phyloP scores from a whole-genome alignment of 495 filamentous ascomycete genomes.

The Neurospora intermedia region DNA sequence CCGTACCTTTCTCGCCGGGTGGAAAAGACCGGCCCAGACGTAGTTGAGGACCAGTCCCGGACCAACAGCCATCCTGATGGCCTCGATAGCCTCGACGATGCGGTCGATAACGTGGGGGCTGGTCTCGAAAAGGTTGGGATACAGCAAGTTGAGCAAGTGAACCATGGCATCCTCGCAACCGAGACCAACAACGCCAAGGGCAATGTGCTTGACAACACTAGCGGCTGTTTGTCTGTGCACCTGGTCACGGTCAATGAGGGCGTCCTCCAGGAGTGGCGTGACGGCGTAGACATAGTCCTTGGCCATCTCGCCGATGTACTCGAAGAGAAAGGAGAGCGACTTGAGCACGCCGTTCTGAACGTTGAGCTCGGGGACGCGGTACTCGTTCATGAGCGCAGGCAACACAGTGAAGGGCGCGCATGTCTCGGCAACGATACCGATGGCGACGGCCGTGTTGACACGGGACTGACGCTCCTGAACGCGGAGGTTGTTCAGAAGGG shows the following conservation, averaged over 20 bases:
- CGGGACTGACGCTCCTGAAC: conserved; percentile 97
- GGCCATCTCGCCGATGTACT: conserved; percentile 99
- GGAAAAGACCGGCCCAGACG: conserved; percentile 94
- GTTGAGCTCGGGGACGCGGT: conserved; percentile 95
- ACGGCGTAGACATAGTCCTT: conserved; percentile 99
- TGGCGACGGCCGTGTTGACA: conserved; percentile 97
- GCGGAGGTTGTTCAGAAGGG: conserved; percentile 89
- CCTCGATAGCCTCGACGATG: conserved; percentile 93
- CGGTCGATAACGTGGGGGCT: conserved; percentile 97
- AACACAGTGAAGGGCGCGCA: conserved; percentile 98
- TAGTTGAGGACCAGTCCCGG: conserved; percentile 92
- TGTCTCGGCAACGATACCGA: conserved; percentile 99
- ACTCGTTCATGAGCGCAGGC: conserved; percentile 99
- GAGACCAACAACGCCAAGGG: conserved; percentile 87
- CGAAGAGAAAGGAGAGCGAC: conserved; percentile 92
- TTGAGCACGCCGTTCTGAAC: conserved; percentile 99
- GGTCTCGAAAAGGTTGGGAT: conserved; percentile 97
- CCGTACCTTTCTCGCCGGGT: conserved; percentile 88
- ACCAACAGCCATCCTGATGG: conserved; percentile 88
- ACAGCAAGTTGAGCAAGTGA: conserved; percentile 90
- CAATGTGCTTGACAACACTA: conserved; percentile 92
- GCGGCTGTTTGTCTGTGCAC: conserved; percentile 97
- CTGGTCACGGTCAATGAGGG: conserved; percentile 95
- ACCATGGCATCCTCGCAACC: conserved; percentile 99
- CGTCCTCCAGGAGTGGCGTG: conserved; percentile 93